Evolutionary conservation across 73 alveolate genomes (phyloP), one percentile per base, ranked within the genome.

Genomic region (Paramecium sonneborni): DNA sequence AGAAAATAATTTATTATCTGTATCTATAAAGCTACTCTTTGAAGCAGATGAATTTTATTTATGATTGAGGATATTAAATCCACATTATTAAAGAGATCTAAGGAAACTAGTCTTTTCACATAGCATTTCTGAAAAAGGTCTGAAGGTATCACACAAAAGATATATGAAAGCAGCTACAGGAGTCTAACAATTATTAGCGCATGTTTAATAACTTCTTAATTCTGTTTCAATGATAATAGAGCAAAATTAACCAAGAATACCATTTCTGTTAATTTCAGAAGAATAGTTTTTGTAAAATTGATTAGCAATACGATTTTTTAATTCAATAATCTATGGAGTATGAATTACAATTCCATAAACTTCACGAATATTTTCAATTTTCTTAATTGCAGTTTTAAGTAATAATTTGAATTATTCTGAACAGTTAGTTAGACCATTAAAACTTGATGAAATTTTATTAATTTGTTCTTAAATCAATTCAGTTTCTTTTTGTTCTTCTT

Each of bases 91-190:
- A 67, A 67, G 85, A 24, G 85, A 34, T 14, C 7, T 52, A 5
- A 34, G 52, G 9, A 67, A 32, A 8, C 23, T 11, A 52, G 34
- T 32, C 10, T 74, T 74, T n/a, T 38, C 32, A 35, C 46, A 74
- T 74, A 74, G 11, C 37, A 74, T 43, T 38, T 74, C 87, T 74
- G 30, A 18, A 37, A 3, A 74, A 21, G 68, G 87, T 32, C 87
- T 35, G 34, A 74, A 74, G 3, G 56, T 35, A 35, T 74, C 87
- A 35, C 87, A 74, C 4, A 74, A 21, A 14, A n/a, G 56, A 38
- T 74, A 74, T 12, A 74, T 74, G 15, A 74, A 74, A 4, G 87
- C 87, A 74, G 87, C 87, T 34, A 74, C 87, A 12, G 87, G 87
- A 14, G 87, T 74, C 18, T 74, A 74, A 23, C 87, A 74, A 35